Conservation (phyloP, 371 early-diverging fungal species). For the Mortierella sp. region DNA sequence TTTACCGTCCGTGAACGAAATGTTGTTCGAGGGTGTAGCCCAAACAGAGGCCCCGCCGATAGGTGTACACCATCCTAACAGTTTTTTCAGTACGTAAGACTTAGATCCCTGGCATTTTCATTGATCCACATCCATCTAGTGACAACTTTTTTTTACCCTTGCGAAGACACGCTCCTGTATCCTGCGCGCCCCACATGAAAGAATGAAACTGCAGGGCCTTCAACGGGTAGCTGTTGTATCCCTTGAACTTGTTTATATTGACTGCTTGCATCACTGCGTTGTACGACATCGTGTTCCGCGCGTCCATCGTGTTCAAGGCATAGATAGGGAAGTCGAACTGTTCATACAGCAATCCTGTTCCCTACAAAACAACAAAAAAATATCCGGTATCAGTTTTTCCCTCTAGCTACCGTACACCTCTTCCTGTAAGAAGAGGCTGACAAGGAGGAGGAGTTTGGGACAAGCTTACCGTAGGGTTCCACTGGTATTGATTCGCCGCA, state of each 20-base stretch:
- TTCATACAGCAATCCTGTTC: constrained; percentile 64
- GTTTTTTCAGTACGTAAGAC: not conserved
- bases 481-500: constrained; percentile 60
- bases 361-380: constrained; percentile 52
- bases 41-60: constrained; percentile 80
- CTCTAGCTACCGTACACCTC: too few species aligned
- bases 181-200: constrained; percentile 79
- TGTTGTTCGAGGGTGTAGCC: constrained; percentile 70
- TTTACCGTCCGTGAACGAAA: constrained; percentile 65
- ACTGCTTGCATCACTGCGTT: constrained; percentile 58
- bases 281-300: constrained; percentile 55
- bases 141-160: constrained; percentile 58
- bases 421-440: too few species aligned
- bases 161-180: constrained; percentile 75
- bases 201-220: constrained; percentile 76
- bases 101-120: not conserved
- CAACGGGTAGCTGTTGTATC: constrained; percentile 70
- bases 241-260: constrained; percentile 58
- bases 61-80: constrained; percentile 72
- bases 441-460: too few species aligned
- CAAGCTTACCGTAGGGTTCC: constrained; percentile 78
- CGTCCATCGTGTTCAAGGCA: constrained; percentile 65
- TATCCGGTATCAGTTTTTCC: too few species aligned
- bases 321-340: constrained; percentile 76
- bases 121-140: too few species aligned